Percentiles rank a stretch among this genome's conserved stretches.
Evolutionary conservation across 2,329 filamentous ascomycete species (phyloP).

Genomic region (Colletotrichum theobromicola): DNA sequence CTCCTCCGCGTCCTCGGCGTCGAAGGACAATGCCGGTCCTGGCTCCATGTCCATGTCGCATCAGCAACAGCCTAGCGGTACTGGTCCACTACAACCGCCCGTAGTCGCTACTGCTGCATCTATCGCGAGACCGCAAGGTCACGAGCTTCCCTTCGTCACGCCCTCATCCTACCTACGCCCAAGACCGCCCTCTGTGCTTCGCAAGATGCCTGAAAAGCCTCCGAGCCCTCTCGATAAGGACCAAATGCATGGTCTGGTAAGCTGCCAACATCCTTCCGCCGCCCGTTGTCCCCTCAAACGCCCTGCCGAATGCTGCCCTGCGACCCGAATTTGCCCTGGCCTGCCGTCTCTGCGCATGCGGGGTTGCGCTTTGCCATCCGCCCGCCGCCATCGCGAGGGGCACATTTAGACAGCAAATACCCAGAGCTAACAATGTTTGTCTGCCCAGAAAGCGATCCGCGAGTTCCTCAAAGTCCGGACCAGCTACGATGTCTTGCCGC

Average conservation of each 20-base stretch:
- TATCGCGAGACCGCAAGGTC: conserved; percentile 32
- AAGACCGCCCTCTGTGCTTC: conserved; percentile 26
- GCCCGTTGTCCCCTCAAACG: neutral
- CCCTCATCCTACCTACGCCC: conserved; percentile 63
- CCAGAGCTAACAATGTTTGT: conserved; percentile 8
- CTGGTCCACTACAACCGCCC: conserved; percentile 21
- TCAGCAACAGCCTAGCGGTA: conserved; percentile 19
- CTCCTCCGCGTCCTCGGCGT: conserved; percentile 16
- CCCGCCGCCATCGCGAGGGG: conserved; percentile 4
- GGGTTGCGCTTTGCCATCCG: conserved; percentile 6
- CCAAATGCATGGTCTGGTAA: conserved; percentile 79
- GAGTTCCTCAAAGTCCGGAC: conserved; percentile 96
- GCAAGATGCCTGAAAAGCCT: conserved; percentile 33
- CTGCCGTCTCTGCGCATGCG: conserved; percentile 7
- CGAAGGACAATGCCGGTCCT: conserved; percentile 20
- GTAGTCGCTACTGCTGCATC: conserved; percentile 24
- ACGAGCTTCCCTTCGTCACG: conserved; percentile 63
- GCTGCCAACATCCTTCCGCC: conserved; percentile 30
- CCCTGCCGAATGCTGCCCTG: neutral
- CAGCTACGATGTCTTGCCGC: conserved; percentile 95
- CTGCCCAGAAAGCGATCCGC: conserved; percentile 79
- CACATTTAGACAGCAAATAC: neutral
- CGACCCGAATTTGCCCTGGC: neutral
- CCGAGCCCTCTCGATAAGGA: conserved; percentile 73
- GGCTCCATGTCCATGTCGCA: conserved; percentile 19